A percentile compares a stretch with the other conserved stretches of the same genome.
Conservation (phyloP, 495 filamentous ascomycete species). For the Talaromyces proteolyticus region DNA sequence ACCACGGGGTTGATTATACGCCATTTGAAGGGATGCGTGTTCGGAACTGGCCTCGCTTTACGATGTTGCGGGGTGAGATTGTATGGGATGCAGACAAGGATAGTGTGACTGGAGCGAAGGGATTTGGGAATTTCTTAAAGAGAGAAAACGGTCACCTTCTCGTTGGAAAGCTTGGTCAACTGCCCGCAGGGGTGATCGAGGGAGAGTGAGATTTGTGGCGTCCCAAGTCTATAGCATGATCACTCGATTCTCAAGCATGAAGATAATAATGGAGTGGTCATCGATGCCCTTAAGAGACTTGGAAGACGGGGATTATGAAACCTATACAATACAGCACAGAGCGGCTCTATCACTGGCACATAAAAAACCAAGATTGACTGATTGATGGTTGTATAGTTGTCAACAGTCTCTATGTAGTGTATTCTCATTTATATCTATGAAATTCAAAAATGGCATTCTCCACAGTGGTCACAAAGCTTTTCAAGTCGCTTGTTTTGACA, state of each 20-base stretch:
- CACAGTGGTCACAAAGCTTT: not conserved
- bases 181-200: not conserved
- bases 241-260: constrained; percentile 1
- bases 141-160: constrained; percentile 1
- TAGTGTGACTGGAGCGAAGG: constrained; percentile 1
- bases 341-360: not conserved
- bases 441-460: constrained; percentile 1
- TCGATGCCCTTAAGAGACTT: not conserved
- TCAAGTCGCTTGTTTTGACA: not conserved
- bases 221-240: not conserved
- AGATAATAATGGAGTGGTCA: not conserved
- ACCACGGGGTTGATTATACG: constrained; percentile 57
- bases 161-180: not conserved
- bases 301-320: not conserved
- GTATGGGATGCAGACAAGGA: constrained; percentile 38
- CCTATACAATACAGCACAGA: not conserved
- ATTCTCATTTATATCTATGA: not conserved
- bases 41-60: constrained; percentile 56
- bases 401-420: not conserved
- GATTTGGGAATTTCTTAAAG: constrained; percentile 1
- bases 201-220: not conserved
- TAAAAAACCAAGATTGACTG: not conserved
- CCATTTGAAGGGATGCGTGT: constrained; percentile 52
- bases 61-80: constrained; percentile 50
- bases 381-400: not conserved